Conservation (phyloP, 2,329 filamentous ascomycete genomes). For the Arthrinium phaeospermum region DNA sequence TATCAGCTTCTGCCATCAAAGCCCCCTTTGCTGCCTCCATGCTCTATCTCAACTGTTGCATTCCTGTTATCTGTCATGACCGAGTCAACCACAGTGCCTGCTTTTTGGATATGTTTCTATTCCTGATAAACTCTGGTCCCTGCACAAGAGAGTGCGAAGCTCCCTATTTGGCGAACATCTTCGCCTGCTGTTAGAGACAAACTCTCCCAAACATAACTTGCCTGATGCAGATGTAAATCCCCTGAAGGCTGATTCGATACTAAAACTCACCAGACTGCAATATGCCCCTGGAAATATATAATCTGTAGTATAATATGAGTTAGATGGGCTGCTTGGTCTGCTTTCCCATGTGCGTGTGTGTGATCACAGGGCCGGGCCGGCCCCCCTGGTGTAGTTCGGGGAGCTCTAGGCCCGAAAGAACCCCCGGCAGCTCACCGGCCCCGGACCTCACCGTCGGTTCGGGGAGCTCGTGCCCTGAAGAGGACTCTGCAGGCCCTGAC, state of each 20-base stretch:
- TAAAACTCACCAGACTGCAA: not conserved
- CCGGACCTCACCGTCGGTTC: not conserved
- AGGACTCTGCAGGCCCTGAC: not conserved
- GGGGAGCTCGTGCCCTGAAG: not conserved
- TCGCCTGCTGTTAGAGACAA: not conserved
- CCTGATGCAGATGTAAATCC: not conserved
- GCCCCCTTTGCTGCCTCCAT: not conserved
- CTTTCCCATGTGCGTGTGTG: not conserved
- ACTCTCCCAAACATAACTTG: too few relatives aligned
- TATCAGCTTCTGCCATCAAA: not conserved
- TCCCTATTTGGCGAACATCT: not conserved
- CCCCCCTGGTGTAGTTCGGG: not conserved
- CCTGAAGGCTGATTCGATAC: not conserved
- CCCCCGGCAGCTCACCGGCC: not conserved
- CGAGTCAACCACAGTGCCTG: not conserved
- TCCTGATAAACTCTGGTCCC: too few relatives aligned
- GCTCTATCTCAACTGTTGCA: not conserved
- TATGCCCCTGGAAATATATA: not conserved
- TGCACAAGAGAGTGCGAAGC: not conserved
- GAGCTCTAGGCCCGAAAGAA: not conserved
- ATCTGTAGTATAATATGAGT: not conserved
- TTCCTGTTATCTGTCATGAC: not conserved
- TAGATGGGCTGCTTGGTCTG: not conserved
- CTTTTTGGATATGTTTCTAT: not conserved
- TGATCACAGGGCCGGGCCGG: not conserved